A percentile compares a stretch with the other conserved stretches of the same genome.
phyloP scores from a whole-genome alignment of 129 eudicot genomes.

The Arctium minus region DNA sequence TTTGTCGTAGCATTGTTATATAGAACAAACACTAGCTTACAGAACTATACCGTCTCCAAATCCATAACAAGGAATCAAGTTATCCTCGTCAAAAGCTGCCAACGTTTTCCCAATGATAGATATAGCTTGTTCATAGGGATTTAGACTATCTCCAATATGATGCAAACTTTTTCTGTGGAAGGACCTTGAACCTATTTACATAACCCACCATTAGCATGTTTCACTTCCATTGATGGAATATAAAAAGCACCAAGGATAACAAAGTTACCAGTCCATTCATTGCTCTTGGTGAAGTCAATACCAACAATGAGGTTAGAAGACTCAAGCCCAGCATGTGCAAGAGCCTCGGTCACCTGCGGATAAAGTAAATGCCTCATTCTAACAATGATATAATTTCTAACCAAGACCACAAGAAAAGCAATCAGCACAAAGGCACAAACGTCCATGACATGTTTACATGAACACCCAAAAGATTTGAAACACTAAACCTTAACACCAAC shows the following conservation, averaged over 20 bases:
- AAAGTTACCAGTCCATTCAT: slow-evolving; percentile 85
- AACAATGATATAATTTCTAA: not conserved
- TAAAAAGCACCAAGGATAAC: not conserved
- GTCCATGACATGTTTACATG: not conserved
- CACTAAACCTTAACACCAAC: not conserved
- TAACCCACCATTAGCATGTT: slow-evolving; percentile 29
- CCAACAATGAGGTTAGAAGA: slow-evolving; percentile 95
- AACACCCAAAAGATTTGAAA: not conserved
- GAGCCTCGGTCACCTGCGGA: slow-evolving; percentile 79
- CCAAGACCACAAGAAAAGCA: not conserved
- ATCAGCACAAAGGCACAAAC: not conserved
- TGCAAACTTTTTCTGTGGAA: slow-evolving; percentile 72
- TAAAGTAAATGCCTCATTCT: slow-evolving; percentile 1
- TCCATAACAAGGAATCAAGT: slow-evolving; percentile 90
- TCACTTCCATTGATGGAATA: not conserved
- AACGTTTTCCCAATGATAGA: slow-evolving; percentile 90
- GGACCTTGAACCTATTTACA: slow-evolving; percentile 62
- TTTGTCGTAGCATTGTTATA: not conserved
- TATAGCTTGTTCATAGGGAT: slow-evolving; percentile 95
- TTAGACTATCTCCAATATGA: slow-evolving; percentile 60
- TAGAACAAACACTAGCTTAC: not conserved
- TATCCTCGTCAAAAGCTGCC: slow-evolving; percentile 91
- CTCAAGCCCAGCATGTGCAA: slow-evolving; percentile 90
- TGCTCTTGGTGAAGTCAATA: slow-evolving; percentile 93
- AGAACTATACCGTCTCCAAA: slow-evolving; percentile 87